phyloP scores from a whole-genome alignment of 352 stramenopile species.

The Pythium aristosporum region DNA sequence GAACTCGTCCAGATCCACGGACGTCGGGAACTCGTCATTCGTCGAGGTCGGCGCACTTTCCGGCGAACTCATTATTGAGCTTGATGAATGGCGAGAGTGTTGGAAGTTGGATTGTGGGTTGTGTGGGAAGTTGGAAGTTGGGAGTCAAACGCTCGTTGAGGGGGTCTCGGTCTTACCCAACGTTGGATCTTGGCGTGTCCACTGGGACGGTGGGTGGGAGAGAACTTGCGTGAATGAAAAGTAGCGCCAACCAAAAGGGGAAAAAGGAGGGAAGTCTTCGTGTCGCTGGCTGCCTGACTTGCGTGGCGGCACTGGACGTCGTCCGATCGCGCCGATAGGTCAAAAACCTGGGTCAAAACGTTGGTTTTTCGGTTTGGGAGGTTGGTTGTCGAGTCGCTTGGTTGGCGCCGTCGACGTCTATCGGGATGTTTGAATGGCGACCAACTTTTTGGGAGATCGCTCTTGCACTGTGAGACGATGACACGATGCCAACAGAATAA shows the following conservation, averaged over 20 bases:
- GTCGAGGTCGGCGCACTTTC: conserved; percentile 34
- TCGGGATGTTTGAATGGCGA: not conserved
- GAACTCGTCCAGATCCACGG: conserved; percentile 63
- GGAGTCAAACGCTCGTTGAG: not conserved
- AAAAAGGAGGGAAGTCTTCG: not conserved
- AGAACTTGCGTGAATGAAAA: not conserved
- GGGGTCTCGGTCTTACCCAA: not conserved
- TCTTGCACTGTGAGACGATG: not conserved
- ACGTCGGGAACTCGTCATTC: conserved; percentile 34
- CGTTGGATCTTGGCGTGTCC: not conserved
- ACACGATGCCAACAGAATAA: not conserved
- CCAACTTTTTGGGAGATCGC: not conserved
- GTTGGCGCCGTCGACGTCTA: not conserved
- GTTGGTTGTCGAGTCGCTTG: not conserved
- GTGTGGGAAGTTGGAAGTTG: not conserved
- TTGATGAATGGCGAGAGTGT: not conserved
- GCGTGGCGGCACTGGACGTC: not conserved
- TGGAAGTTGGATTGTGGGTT: not conserved
- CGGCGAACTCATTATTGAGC: conserved; percentile 51
- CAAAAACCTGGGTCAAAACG: not conserved
- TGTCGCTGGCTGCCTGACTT: not conserved
- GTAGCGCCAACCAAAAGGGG: not conserved
- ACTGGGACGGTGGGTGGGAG: not conserved
- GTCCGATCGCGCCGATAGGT: not conserved
- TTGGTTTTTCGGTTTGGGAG: not conserved